Evolutionary conservation across 169 alveolate species (phyloP), one percentile per base, ranked within the genome.

Genomic region (Plasmodium chabaudi): DNA sequence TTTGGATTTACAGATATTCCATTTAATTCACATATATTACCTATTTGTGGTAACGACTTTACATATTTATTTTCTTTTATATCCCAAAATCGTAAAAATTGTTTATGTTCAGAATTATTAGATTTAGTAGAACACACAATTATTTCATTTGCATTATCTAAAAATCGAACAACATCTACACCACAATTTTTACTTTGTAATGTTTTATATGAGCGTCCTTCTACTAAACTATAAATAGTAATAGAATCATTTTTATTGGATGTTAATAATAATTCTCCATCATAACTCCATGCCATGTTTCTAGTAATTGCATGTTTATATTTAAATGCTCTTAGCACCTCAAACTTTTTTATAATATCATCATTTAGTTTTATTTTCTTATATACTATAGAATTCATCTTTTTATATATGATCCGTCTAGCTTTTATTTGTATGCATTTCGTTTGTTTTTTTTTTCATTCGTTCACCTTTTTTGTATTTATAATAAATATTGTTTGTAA

Each of bases 111-210:
- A 19, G 63, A 46, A 75, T 75, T 75, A 44, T 60, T 75, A 25
- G 88, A 75, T 46, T 60, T 75, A 10, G 88, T 75, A 12, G 88
- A 75, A n/a, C 88, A 75, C 12, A 75, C 73, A 61, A 75, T 75
- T 21, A 75, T 53, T 2, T 75, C 88, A 49, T 75, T 75, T 39
- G 74, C 63, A 42, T 55, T 61, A 25, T 61, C 63, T 42, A 75
- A 47, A 75, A 75, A 75, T 23, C 88, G 57, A 7, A 75, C 73
- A 39, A 75, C 88, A 23, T 75, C 88, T 21, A 75, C 88, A 60
- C 88, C 88, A 60, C 75, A 75, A 42, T 75, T 75, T 75, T 75
- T 75, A 46, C 88, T 75, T 60, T 75, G 73, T 61, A 75, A 55
- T 53, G 88, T 61, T 67, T 75, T 75, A 19, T 60, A 19, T 27